Evolutionary conservation across 192 early-diverging fungal genomes (phyloP).

Genomic region (Phlyctochytrium planicorne): DNA sequence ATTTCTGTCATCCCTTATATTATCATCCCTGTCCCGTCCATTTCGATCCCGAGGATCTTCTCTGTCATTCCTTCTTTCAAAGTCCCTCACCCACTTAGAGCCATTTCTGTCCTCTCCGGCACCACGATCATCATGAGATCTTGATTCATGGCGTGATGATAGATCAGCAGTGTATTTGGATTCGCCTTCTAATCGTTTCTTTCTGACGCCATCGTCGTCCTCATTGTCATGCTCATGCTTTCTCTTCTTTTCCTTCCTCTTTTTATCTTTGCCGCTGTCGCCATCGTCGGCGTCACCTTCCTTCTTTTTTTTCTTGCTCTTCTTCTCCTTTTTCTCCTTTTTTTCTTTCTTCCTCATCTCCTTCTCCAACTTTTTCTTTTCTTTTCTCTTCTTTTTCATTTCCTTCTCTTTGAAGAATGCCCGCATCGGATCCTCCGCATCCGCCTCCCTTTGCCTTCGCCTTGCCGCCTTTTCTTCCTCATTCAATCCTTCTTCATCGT

Average conservation of each 20-base stretch:
- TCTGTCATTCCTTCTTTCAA: neutral
- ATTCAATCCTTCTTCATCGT: constrained; percentile 15
- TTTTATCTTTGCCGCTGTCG: neutral
- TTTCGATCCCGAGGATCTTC: neutral
- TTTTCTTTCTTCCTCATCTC: constrained; percentile 39
- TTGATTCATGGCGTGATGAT: too few species aligned
- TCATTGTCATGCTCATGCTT: neutral
- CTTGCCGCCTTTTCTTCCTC: constrained; percentile 25
- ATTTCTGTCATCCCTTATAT: neutral
- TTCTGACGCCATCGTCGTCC: neutral
- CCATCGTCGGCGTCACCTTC: constrained; percentile 11
- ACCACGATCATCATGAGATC: too few species aligned
- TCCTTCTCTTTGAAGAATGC: constrained; percentile 29
- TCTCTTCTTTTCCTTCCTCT: neutral
- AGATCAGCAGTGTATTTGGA: too few species aligned
- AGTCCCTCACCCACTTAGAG: neutral
- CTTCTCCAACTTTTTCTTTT: constrained; percentile 23
- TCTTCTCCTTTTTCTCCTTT: constrained; percentile 30
- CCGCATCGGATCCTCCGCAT: constrained; percentile 47
- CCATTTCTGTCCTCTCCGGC: neutral
- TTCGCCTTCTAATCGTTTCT: neutral
- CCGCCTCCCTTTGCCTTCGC: constrained; percentile 19
- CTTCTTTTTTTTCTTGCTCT: constrained; percentile 26
- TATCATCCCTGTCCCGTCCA: neutral
- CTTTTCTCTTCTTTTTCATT: constrained; percentile 26